phyloP scores from a whole-genome alignment of 1,284 basidiomycete species.

The Fomitopsis palustris region DNA sequence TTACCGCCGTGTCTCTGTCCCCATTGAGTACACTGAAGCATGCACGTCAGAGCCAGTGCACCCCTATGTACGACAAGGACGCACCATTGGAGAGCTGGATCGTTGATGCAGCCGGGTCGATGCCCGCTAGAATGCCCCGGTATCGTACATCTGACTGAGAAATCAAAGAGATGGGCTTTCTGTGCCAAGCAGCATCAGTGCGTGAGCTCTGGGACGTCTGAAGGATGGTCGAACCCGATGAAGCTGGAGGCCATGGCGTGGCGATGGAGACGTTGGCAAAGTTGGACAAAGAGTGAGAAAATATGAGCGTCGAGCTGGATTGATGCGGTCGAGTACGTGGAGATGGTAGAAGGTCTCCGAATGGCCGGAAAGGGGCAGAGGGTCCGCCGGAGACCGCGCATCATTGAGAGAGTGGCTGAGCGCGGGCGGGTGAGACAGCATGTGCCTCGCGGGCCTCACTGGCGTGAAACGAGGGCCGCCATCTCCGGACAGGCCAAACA shows the following conservation, averaged over 20 bases:
- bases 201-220: neutral
- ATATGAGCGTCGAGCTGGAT: neutral
- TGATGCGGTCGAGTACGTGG: neutral
- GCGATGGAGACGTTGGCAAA: slow-evolving; percentile 1
- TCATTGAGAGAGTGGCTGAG: neutral
- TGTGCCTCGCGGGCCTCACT: neutral
- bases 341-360: neutral
- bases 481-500: neutral
- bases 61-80: neutral
- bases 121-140: slow-evolving; percentile 81
- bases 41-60: neutral
- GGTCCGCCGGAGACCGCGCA: neutral
- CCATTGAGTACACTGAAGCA: slow-evolving; percentile 77
- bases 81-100: slow-evolving; percentile 85
- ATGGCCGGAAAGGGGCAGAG: neutral
- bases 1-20: slow-evolving; percentile 80
- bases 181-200: slow-evolving; percentile 29
- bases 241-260: slow-evolving; percentile 65
- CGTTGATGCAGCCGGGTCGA: slow-evolving; percentile 79
- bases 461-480: slow-evolving; percentile 2
- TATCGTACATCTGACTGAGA: slow-evolving; percentile 91
- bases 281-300: slow-evolving; percentile 4
- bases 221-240: slow-evolving; percentile 49
- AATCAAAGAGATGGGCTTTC: slow-evolving; percentile 86
- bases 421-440: neutral